Conservation (phyloP, 352 stramenopile species). For the Pythium folliculosum region DNA sequence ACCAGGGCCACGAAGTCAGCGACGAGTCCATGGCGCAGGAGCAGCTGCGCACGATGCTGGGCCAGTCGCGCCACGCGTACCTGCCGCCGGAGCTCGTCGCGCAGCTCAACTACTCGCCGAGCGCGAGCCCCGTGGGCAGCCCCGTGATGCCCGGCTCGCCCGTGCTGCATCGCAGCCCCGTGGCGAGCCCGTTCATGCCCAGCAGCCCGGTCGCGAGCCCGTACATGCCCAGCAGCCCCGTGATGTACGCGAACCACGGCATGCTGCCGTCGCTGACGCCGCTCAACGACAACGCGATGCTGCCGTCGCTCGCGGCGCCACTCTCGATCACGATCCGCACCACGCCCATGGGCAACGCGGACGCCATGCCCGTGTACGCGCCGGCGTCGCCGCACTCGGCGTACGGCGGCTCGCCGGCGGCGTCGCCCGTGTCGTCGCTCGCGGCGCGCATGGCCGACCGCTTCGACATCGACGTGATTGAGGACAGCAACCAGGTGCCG, state of each 20-base stretch:
- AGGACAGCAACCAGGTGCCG: constrained; percentile 49
- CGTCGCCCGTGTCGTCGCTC: constrained; percentile 22
- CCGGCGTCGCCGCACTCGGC: constrained; percentile 20
- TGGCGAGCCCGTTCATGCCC: constrained; percentile 10
- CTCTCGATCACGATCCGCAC: constrained; percentile 25
- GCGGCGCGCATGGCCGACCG: constrained; percentile 15
- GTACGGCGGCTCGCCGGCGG: constrained; percentile 11
- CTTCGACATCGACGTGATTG: constrained; percentile 28
- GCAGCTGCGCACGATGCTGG: constrained; percentile 43
- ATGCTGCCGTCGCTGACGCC: constrained; percentile 18
- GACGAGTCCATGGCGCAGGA: constrained; percentile 69
- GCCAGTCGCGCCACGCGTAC: constrained; percentile 26
- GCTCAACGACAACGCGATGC: constrained; percentile 2
- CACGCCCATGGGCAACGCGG: constrained; percentile 8
- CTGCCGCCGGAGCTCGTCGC: constrained; percentile 16
- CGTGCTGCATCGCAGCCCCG: constrained; percentile 9
- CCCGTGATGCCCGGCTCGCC: constrained; percentile 21
- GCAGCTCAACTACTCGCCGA: constrained; percentile 21
- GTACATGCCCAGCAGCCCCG: constrained; percentile 20
- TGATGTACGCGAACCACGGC: constrained; percentile 19
- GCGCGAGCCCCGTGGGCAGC: constrained; percentile 14
- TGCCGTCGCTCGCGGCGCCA: constrained; percentile 12
- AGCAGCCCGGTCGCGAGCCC: constrained; percentile 11
- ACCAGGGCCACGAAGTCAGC: constrained; percentile 61
- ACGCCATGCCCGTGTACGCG: constrained; percentile 23